Conservation (phyloP, 2,329 filamentous ascomycete species). For the Hypoxylon sp. region DNA sequence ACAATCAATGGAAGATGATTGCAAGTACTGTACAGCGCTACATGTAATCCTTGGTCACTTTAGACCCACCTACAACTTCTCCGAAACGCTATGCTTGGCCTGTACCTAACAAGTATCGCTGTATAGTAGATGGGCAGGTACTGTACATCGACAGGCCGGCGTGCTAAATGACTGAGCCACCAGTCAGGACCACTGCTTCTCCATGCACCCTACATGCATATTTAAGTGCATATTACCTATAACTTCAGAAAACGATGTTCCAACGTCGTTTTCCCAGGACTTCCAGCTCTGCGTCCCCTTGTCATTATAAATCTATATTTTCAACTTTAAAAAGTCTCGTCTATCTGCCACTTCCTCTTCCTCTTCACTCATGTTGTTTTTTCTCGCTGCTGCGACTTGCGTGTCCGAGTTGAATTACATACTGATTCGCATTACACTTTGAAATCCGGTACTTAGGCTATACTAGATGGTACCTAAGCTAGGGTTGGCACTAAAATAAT, state of each 20-base stretch:
- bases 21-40: slow-evolving; percentile 14
- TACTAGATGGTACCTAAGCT: slow-evolving; percentile 42
- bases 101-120: slow-evolving; percentile 33
- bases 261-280: slow-evolving; percentile 33
- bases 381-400: slow-evolving; percentile 12
- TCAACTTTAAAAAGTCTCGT: slow-evolving; percentile 38
- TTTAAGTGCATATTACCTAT: slow-evolving; percentile 43
- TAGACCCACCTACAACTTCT: slow-evolving; percentile 38
- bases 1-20: neutral
- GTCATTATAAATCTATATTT: slow-evolving; percentile 24
- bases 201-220: slow-evolving; percentile 45
- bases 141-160: slow-evolving; percentile 34
- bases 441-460: slow-evolving; percentile 44
- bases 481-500: slow-evolving; percentile 44
- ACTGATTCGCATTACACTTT: slow-evolving; percentile 21
- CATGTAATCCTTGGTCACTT: slow-evolving; percentile 12
- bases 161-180: slow-evolving; percentile 16
- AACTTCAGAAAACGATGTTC: slow-evolving; percentile 37
- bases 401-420: slow-evolving; percentile 20
- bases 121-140: slow-evolving; percentile 13
- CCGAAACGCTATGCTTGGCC: slow-evolving; percentile 38
- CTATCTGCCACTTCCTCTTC: slow-evolving; percentile 15
- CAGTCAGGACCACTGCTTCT: slow-evolving; percentile 23
- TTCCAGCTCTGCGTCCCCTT: slow-evolving; percentile 32
- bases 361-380: slow-evolving; percentile 9